phyloP scores from a whole-genome alignment of 192 early-diverging fungal genomes.

The Coemansia javaensis region DNA sequence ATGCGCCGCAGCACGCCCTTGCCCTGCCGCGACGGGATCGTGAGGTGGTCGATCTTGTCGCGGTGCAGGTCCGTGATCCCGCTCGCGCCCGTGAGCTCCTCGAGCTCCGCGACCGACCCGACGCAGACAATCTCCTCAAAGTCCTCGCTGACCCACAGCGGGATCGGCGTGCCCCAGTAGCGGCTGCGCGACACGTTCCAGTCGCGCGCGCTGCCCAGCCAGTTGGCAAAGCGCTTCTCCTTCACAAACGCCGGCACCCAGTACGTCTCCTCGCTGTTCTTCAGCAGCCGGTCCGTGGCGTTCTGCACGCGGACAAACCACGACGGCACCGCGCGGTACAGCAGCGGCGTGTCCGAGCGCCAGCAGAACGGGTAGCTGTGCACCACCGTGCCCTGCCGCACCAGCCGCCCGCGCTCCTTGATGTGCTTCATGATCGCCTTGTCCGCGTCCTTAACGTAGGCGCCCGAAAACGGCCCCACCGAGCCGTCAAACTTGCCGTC shows the following conservation, averaged over 20 bases:
- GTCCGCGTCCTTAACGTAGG: slow-evolving; percentile 96
- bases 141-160: slow-evolving; percentile 95
- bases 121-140: slow-evolving; percentile 80
- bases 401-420: slow-evolving; percentile 75
- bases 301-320: slow-evolving; percentile 95
- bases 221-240: slow-evolving; percentile 97
- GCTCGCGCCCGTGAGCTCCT: slow-evolving; percentile 77
- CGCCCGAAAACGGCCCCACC: slow-evolving; percentile 72
- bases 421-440: slow-evolving; percentile 91
- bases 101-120: slow-evolving; percentile 87
- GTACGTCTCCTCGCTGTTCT: slow-evolving; percentile 79
- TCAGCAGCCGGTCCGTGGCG: slow-evolving; percentile 77
- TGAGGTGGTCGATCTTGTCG: slow-evolving; percentile 93
- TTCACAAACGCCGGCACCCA: slow-evolving; percentile 97
- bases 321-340: slow-evolving; percentile 93
- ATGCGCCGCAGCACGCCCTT: slow-evolving; percentile 79
- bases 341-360: slow-evolving; percentile 94
- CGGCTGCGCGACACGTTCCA: slow-evolving; percentile 98
- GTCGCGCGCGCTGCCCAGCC: slow-evolving; percentile 92
- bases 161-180: slow-evolving; percentile 99
- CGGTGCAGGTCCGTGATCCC: slow-evolving; percentile 93
- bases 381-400: slow-evolving; percentile 83
- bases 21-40: slow-evolving; percentile 89
- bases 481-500: slow-evolving; percentile 73
- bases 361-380: slow-evolving; percentile 99